Percentiles rank a stretch among this genome's conserved stretches.
Evolutionary conservation across 1,139 yeast genomes (phyloP).

Genomic region (Entelexis sorbosivorans): DNA sequence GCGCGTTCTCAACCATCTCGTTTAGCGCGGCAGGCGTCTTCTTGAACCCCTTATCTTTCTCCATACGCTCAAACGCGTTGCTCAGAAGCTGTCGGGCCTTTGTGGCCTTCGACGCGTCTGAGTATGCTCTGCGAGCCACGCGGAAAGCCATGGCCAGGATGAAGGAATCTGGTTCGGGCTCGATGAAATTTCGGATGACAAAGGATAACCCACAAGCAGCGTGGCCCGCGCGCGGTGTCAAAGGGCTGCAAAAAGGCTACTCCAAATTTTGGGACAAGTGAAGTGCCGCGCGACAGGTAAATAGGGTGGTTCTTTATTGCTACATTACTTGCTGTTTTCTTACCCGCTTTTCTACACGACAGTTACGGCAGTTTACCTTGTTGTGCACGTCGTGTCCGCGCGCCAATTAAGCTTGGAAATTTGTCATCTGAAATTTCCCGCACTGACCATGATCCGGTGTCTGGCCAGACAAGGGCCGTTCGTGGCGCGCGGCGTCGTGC

Average conservation of each 20-base stretch:
- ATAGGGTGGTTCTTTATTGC: too few relatives aligned
- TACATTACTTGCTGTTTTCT: too few relatives aligned
- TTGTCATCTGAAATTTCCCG: constrained; percentile 8
- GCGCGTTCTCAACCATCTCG: constrained; percentile 28
- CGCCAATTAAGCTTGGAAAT: neutral
- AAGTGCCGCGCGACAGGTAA: too few relatives aligned
- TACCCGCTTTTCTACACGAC: too few relatives aligned
- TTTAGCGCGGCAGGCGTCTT: constrained; percentile 28
- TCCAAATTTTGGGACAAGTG: too few relatives aligned
- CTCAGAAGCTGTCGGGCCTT: constrained; percentile 27
- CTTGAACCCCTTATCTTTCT: constrained; percentile 24
- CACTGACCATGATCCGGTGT: constrained; percentile 1
- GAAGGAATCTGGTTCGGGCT: neutral
- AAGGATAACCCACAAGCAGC: too few relatives aligned
- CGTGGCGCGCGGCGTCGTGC: neutral
- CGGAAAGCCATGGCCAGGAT: constrained; percentile 4
- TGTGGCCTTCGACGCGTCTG: constrained; percentile 10
- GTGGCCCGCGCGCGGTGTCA: too few relatives aligned
- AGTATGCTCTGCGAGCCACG: constrained; percentile 4
- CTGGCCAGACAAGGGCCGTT: constrained; percentile 3
- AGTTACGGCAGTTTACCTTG: too few relatives aligned
- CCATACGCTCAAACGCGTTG: constrained; percentile 30
- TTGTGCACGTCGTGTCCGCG: too few relatives aligned
- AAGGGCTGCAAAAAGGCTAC: too few relatives aligned
- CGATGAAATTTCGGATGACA: constrained; percentile 5